phyloP scores from a whole-genome alignment of 2,329 filamentous ascomycete genomes.

The Hortaea sp. region DNA sequence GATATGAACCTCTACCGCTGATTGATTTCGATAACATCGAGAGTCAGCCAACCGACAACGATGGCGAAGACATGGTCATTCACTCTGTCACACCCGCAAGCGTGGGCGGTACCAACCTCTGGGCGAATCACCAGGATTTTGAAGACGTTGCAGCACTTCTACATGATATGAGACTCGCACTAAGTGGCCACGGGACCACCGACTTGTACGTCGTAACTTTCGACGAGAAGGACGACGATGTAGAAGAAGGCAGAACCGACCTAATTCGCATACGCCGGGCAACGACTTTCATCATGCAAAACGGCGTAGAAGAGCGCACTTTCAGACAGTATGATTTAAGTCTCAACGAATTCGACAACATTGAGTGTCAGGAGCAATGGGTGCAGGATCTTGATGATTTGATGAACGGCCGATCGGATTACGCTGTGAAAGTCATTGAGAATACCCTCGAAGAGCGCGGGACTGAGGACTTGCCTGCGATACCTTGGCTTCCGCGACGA shows the following conservation, averaged over 20 bases:
- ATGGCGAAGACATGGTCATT: too few species aligned
- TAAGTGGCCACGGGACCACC: not conserved
- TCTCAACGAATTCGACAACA: not conserved
- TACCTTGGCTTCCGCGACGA: not conserved
- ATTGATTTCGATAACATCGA: too few species aligned
- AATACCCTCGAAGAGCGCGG: not conserved
- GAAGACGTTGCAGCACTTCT: not conserved
- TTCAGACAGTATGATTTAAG: not conserved
- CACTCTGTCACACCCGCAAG: not conserved
- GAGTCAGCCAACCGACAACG: too few species aligned
- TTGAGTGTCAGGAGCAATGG: slow-evolving; percentile 5
- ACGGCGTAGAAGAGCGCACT: not conserved
- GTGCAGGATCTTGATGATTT: not conserved
- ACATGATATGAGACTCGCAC: not conserved
- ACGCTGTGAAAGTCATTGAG: not conserved
- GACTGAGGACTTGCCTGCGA: not conserved
- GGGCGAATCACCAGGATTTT: not conserved
- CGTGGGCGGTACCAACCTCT: not conserved
- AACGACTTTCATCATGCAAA: not conserved
- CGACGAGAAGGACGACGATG: not conserved
- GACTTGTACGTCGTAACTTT: not conserved
- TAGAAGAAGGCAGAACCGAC: not conserved
- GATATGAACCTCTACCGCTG: too few species aligned
- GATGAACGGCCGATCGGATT: not conserved
- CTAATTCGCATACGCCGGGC: not conserved